Conservation (phyloP, 257 asterid species). For the Ilex asprella region DNA sequence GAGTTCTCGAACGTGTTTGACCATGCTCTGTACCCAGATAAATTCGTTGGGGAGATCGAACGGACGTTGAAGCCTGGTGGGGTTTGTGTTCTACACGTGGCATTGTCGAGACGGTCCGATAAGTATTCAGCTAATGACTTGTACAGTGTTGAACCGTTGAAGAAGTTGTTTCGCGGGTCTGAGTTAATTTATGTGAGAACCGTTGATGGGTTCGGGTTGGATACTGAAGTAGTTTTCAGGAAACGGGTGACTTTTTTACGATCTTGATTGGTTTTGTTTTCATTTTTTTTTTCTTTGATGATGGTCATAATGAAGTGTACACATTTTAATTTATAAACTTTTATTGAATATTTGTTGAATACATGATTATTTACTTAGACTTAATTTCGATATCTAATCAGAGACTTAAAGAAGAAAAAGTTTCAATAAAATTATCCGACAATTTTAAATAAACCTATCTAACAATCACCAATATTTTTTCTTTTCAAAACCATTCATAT, state of each 20-base stretch:
- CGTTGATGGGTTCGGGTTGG: slow-evolving; percentile 84
- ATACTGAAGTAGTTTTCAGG: slow-evolving; percentile 77
- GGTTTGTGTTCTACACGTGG: slow-evolving; percentile 76
- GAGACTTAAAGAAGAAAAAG: too few relatives aligned
- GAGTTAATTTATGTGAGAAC: slow-evolving; percentile 47
- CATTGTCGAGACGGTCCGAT: slow-evolving; percentile 56
- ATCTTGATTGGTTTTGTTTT: not conserved
- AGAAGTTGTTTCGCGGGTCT: slow-evolving; percentile 60
- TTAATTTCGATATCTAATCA: too few relatives aligned
- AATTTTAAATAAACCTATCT: too few relatives aligned
- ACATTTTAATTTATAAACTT: too few relatives aligned
- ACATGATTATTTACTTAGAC: too few relatives aligned
- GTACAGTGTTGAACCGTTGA: slow-evolving; percentile 69
- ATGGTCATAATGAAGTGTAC: too few relatives aligned
- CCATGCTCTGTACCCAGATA: slow-evolving; percentile 84
- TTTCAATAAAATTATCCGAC: too few relatives aligned
- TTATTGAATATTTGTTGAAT: too few relatives aligned
- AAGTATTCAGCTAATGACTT: slow-evolving; percentile 86
- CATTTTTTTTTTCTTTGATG: too few relatives aligned
- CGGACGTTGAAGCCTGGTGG: slow-evolving; percentile 74
- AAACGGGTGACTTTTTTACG: slow-evolving; percentile 22
- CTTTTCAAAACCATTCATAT: too few relatives aligned
- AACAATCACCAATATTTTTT: too few relatives aligned
- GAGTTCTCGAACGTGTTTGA: slow-evolving; percentile 94
- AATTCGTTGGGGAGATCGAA: slow-evolving; percentile 75